These are phyloP conservation scores for Xylariaceae sp. DNA, from an alignment of 2,329 filamentous ascomycete genomes.

Conservation along the genomic window DNA sequence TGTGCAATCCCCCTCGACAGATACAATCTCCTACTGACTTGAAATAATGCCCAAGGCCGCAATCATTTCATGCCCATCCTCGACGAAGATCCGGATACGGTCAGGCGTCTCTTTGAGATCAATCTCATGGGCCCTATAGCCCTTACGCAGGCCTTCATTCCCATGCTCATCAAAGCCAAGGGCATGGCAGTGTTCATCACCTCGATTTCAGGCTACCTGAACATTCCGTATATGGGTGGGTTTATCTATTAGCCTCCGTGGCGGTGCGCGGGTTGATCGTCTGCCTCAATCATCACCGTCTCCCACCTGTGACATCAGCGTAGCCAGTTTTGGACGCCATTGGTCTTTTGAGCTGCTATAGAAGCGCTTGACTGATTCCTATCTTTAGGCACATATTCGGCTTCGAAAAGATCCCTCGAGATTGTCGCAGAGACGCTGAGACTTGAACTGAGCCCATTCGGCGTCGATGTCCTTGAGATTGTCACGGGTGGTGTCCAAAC, in stretches of 20 bases:
- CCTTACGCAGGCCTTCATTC: slow-evolving; percentile 20
- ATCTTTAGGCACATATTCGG: slow-evolving; percentile 20
- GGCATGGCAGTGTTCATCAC: slow-evolving; percentile 20
- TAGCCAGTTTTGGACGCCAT: too few relatives aligned
- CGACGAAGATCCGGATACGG: slow-evolving; percentile 14
- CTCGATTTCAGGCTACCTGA: slow-evolving; percentile 17
- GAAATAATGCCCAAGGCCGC: slow-evolving; percentile 21
- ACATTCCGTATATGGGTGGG: slow-evolving; percentile 20
- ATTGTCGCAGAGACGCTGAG: slow-evolving; percentile 19
- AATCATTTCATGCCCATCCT: slow-evolving; percentile 21
- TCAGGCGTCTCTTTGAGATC: slow-evolving; percentile 20
- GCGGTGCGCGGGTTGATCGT: not conserved
- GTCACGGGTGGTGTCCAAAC: slow-evolving; percentile 19
- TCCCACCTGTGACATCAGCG: not conserved
- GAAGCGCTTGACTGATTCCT: too few relatives aligned
- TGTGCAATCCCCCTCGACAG: too few relatives aligned
- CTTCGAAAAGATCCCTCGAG: slow-evolving; percentile 21
- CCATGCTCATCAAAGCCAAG: slow-evolving; percentile 21
- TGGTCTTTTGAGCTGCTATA: too few relatives aligned
- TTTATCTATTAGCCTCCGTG: too few relatives aligned
- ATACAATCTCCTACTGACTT: too few relatives aligned
- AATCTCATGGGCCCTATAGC: slow-evolving; percentile 24
- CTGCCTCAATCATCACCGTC: not conserved
- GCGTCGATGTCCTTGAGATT: slow-evolving; percentile 19
- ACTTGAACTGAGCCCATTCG: slow-evolving; percentile 21